A percentile compares a stretch with the other conserved stretches of the same genome.
These are phyloP conservation scores for Saccharomycopsis javanensis DNA, from an alignment of 805 yeast species.

Conservation along the genomic window DNA sequence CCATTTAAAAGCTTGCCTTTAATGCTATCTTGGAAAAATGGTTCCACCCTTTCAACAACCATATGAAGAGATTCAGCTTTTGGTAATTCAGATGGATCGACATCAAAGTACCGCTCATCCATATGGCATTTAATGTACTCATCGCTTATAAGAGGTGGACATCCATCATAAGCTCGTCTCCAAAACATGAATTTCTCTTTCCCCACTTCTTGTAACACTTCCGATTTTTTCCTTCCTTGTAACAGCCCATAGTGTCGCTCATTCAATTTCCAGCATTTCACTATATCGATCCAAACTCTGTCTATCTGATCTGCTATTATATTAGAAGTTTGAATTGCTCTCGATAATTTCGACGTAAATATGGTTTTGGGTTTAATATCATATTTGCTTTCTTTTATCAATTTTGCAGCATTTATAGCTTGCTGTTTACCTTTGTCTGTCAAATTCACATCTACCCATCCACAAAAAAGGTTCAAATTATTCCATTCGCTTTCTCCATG, in stretches of 20 bases:
- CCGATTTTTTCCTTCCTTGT: conserved; percentile 72
- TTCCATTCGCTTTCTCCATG: conserved; percentile 83
- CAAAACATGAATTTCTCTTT: conserved; percentile 64
- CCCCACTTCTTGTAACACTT: conserved; percentile 56
- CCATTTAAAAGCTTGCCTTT: conserved; percentile 37
- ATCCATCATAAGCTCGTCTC: conserved; percentile 72
- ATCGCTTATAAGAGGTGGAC: conserved; percentile 43
- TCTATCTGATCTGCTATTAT: conserved; percentile 51
- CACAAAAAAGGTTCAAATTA: conserved; percentile 67
- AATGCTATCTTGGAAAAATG: conserved; percentile 41
- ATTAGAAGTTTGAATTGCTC: conserved; percentile 69
- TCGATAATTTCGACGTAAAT: conserved; percentile 59
- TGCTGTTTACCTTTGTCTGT: conserved; percentile 60
- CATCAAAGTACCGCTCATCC: conserved; percentile 27
- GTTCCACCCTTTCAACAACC: conserved; percentile 58
- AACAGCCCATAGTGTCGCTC: conserved; percentile 99
- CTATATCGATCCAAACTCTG: conserved; percentile 56
- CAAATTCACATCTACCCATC: conserved; percentile 73
- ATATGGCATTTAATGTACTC: conserved; percentile 28
- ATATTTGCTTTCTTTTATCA: conserved; percentile 37
- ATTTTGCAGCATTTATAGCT: conserved; percentile 54
- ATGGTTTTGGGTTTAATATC: conserved; percentile 46
- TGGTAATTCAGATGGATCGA: conserved; percentile 45
- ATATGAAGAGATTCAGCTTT: conserved; percentile 64
- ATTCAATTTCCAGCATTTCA: conserved; percentile 94